Conservation (phyloP, 257 asterid genomes). For the Orobanche coerulescens region DNA sequence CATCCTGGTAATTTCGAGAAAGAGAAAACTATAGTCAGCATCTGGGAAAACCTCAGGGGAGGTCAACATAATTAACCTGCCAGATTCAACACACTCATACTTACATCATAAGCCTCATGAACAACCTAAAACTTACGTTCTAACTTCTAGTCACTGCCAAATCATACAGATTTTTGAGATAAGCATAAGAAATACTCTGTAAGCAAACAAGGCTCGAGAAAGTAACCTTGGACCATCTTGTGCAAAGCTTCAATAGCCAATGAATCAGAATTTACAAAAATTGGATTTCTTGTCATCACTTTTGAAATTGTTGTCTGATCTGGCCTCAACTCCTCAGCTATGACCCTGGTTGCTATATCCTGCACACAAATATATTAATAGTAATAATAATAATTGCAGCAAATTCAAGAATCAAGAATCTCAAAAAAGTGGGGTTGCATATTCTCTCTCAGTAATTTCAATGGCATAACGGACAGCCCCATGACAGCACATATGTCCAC, state of each 20-base stretch:
- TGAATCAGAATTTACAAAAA: slow-evolving; percentile 77
- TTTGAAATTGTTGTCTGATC: slow-evolving; percentile 72
- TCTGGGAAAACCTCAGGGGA: neutral
- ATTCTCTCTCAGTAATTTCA: slow-evolving; percentile 3
- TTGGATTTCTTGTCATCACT: slow-evolving; percentile 94
- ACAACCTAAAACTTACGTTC: neutral
- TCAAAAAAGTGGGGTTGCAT: neutral
- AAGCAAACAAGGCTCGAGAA: slow-evolving; percentile 8
- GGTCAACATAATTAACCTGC: neutral
- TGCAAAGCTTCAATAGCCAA: slow-evolving; percentile 95
- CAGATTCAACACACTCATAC: neutral
- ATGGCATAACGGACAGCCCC: neutral
- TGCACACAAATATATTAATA: slow-evolving; percentile 19
- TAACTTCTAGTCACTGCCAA: slow-evolving; percentile 4
- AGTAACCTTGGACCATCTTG: slow-evolving; percentile 94
- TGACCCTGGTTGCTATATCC: slow-evolving; percentile 92
- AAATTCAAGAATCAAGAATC: slow-evolving; percentile 14
- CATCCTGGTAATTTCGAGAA: neutral
- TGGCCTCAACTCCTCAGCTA: slow-evolving; percentile 91
- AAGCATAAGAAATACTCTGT: neutral
- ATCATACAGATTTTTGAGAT: slow-evolving; percentile 1
- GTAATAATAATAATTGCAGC: neutral
- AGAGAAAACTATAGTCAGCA: neutral
- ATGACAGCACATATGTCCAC: slow-evolving; percentile 2
- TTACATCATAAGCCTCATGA: neutral